A percentile compares a stretch with the other conserved stretches of the same genome.
Conservation (phyloP, 139 green algal genomes). For the Picochlorum costavermella region DNA sequence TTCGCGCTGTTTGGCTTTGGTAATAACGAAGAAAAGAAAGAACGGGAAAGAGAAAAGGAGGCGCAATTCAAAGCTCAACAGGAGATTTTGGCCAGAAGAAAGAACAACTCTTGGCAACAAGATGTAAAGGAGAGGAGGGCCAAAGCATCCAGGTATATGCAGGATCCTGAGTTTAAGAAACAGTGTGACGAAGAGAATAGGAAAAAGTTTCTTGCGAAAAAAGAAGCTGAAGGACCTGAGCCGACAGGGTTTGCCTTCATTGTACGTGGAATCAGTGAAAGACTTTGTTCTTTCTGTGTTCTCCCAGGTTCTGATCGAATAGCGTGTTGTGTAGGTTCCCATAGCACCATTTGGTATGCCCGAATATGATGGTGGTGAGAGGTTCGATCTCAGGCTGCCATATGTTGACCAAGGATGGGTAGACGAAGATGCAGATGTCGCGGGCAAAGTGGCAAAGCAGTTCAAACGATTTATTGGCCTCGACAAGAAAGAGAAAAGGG, state of each 20-base stretch:
- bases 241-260: slow-evolving; percentile 33
- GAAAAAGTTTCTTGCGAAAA: slow-evolving; percentile 23
- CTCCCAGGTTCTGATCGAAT: background rate
- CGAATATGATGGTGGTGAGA: slow-evolving; percentile 47
- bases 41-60: slow-evolving; percentile 18
- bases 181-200: slow-evolving; percentile 37
- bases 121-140: slow-evolving; percentile 30
- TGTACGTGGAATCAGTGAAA: background rate
- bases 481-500: slow-evolving; percentile 33
- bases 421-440: slow-evolving; percentile 30
- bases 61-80: slow-evolving; percentile 31
- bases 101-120: slow-evolving; percentile 33
- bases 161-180: slow-evolving; percentile 44
- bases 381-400: slow-evolving; percentile 42
- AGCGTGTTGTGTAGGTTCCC: slow-evolving; percentile 14
- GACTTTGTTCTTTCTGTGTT: background rate
- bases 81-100: slow-evolving; percentile 34
- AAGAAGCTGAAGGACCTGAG: slow-evolving; percentile 22
- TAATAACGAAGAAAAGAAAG: slow-evolving; percentile 17
- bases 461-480: slow-evolving; percentile 28
- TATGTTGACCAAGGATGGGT: slow-evolving; percentile 39
- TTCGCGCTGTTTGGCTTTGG: slow-evolving; percentile 16
- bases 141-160: slow-evolving; percentile 26
- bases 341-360: slow-evolving; percentile 27
- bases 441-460: slow-evolving; percentile 1